Conservation (phyloP, 2,329 filamentous ascomycete species). For the Aaosphaeria arxii region DNA sequence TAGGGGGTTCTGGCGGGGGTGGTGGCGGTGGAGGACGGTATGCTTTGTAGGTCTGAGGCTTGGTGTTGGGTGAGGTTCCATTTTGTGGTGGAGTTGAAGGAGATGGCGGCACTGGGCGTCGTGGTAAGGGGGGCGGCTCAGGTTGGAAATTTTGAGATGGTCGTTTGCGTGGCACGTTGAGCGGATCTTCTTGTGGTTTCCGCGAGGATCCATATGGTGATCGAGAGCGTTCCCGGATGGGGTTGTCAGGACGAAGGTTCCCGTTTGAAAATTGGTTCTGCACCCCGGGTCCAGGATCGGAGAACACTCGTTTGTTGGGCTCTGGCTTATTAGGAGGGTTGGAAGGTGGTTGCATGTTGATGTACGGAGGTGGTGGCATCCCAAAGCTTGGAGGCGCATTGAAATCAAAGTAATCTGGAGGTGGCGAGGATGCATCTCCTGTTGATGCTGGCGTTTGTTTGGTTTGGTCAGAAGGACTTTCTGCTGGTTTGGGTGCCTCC, state of each 20-base stretch:
- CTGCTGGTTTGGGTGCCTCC: not conserved
- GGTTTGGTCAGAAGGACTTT: not conserved
- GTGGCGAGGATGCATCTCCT: not conserved
- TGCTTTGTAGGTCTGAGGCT: not conserved
- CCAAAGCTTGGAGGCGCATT: not conserved
- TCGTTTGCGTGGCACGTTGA: not conserved
- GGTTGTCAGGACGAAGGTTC: not conserved
- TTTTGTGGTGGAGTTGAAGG: not conserved
- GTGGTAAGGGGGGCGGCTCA: not conserved
- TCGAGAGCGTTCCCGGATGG: not conserved
- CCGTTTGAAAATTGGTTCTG: not conserved
- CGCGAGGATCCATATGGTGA: conserved; percentile 2
- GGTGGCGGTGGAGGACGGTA: not conserved
- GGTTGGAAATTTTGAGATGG: not conserved
- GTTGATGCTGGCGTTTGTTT: not conserved
- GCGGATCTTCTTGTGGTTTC: not conserved
- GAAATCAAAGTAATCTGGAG: not conserved
- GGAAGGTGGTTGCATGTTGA: not conserved
- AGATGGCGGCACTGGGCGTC: not conserved
- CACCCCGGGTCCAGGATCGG: conserved; percentile 2
- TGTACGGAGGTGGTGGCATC: not conserved
- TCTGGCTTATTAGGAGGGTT: not conserved
- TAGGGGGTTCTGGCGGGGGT: not conserved
- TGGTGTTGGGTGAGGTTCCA: not conserved
- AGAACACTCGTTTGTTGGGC: conserved; percentile 1